phyloP scores from a whole-genome alignment of 371 early-diverging fungal genomes.

The Actinomucor elegans region DNA sequence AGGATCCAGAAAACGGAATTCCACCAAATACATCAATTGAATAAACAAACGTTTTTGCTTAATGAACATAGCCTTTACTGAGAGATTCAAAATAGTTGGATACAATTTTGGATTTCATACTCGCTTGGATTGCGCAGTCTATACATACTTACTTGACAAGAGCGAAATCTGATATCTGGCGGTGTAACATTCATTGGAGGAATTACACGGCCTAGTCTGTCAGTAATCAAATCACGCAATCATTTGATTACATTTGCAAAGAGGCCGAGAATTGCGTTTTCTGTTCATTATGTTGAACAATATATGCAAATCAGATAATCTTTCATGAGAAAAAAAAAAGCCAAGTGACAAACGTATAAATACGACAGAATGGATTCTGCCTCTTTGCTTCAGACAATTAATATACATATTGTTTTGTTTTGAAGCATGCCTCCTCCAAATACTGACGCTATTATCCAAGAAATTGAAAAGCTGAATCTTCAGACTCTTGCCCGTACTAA shows the following conservation, averaged over 20 bases:
- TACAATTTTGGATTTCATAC: too few species aligned
- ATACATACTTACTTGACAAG: too few species aligned
- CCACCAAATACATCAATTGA: too few species aligned
- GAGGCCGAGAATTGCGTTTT: not conserved
- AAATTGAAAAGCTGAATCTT: slow-evolving; percentile 38
- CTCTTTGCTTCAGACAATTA: not conserved
- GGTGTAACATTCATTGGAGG: not conserved
- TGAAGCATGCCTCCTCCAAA: slow-evolving; percentile 24
- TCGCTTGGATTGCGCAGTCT: too few species aligned
- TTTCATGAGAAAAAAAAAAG: too few species aligned
- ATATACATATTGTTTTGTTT: not conserved
- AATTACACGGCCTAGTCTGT: not conserved
- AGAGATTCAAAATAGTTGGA: too few species aligned
- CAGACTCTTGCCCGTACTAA: slow-evolving; percentile 36
- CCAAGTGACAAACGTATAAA: too few species aligned
- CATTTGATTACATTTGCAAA: not conserved
- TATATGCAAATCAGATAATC: too few species aligned
- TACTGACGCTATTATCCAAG: slow-evolving; percentile 28
- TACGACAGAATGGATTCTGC: not conserved
- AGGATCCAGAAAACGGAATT: too few species aligned
- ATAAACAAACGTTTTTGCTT: too few species aligned
- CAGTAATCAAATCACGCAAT: not conserved
- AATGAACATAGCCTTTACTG: too few species aligned
- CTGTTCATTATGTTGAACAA: not conserved
- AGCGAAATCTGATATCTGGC: too few species aligned